Evolutionary conservation across 2,329 filamentous ascomycete species (phyloP).

Genomic region (Phoma sp.): DNA sequence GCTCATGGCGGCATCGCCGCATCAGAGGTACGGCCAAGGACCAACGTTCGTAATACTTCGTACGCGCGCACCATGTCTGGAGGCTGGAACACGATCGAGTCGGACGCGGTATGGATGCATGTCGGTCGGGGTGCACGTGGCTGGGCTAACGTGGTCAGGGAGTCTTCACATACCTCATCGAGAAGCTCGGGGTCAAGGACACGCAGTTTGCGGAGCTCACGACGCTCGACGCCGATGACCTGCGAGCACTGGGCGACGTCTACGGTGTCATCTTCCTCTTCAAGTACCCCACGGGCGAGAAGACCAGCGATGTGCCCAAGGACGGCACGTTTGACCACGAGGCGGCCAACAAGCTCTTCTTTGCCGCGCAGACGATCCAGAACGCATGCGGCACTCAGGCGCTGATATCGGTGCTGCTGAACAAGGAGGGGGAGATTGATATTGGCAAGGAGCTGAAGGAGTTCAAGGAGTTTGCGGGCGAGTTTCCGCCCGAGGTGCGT

Average conservation of each 20-base stretch:
- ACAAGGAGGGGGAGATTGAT: slow-evolving; percentile 75
- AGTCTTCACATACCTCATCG: slow-evolving; percentile 96
- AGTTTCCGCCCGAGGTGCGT: slow-evolving; percentile 70
- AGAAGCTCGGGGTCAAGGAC: slow-evolving; percentile 87
- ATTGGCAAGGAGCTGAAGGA: slow-evolving; percentile 75
- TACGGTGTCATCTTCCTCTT: slow-evolving; percentile 99
- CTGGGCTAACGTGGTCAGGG: slow-evolving; percentile 64
- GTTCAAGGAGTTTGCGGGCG: slow-evolving; percentile 88
- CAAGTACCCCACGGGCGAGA: slow-evolving; percentile 82
- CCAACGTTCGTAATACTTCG: not conserved
- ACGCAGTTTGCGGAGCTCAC: slow-evolving; percentile 98
- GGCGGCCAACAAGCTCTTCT: slow-evolving; percentile 82
- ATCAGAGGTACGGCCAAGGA: slow-evolving; percentile 2
- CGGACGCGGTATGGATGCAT: slow-evolving; percentile 78
- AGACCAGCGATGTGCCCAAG: slow-evolving; percentile 70
- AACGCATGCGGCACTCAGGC: slow-evolving; percentile 98
- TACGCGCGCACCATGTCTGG: slow-evolving; percentile 54
- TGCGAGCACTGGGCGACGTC: slow-evolving; percentile 68
- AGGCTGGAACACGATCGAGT: slow-evolving; percentile 98
- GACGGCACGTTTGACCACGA: slow-evolving; percentile 83
- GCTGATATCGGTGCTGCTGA: slow-evolving; percentile 87
- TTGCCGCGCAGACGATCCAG: slow-evolving; percentile 96
- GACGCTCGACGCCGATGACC: slow-evolving; percentile 78
- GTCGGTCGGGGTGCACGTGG: no score
- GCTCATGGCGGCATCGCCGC: not conserved